Base-by-base conservation (phyloP, 176 grass and related monocot species). In the Aegilops tauschii region DNA sequence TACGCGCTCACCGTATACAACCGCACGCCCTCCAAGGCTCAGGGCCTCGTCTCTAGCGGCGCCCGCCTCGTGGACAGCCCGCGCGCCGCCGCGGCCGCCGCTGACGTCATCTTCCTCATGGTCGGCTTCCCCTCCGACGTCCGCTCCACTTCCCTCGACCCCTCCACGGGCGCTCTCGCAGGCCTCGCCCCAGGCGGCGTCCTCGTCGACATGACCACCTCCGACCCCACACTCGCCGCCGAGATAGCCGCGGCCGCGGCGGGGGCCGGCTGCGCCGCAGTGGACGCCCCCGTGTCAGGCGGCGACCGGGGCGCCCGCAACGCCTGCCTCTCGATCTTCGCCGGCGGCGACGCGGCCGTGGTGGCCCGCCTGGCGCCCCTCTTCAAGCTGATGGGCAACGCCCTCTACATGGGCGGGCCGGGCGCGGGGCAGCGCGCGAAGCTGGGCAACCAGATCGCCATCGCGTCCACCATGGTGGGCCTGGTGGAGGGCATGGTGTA, bases 21-120 rank as follows among this genome's bases (percentile, higher is more conserved):
- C 66, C 95, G 91, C 75, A 98, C 95, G 25, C 49, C 89, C 12
- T 90, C 93, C 9, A 98, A 95, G 79, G 89, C 91, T 12, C 83
- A 95, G 49, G 82, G 91, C 11, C 87, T 98, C 36, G 62, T 98
- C 9, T 89, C 90, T 59, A 81, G 62, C 7, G 93, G 93, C 10
- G 93, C 93, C 78, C 27, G 16, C 63, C 69, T 93, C 61, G 90
- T 73, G 3, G 73, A 86, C 4, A 92, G 86, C 78, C 91, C 93
- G 18, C 85, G 84, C 9, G 85, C 65, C 25, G 92, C 89, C 8
- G 97, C 92, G 0, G 72, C 85, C 36, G 85, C 61, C 9, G 93
- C 88, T n/a, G 94, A 99, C 17, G 94, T 94, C 71, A 95, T 96
- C 80, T 99, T 96, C 69, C 92, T 99, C 90, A 99, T 99, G 89